phyloP scores from a whole-genome alignment of 2,329 filamentous ascomycete genomes.

The Grosmannia huntii region DNA sequence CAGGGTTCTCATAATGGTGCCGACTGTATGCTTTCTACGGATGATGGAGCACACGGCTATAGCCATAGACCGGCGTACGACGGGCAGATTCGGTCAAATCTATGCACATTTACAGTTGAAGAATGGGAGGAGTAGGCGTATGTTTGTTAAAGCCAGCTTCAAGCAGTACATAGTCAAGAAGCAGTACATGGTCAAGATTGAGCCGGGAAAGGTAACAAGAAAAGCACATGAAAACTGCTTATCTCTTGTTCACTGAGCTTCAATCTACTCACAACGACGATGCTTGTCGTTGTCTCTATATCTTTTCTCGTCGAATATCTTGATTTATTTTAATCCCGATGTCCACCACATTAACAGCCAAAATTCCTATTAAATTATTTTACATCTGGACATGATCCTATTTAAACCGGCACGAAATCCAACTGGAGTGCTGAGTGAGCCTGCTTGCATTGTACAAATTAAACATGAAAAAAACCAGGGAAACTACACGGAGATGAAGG shows the following conservation, averaged over 20 bases:
- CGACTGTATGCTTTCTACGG: constrained; percentile 27
- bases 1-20: constrained; percentile 35
- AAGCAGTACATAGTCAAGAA: constrained; percentile 27
- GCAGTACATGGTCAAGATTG: constrained; percentile 19
- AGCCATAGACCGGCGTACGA: constrained; percentile 24
- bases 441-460: no score
- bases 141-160: constrained; percentile 46
- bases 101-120: constrained; percentile 30
- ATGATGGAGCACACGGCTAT: constrained; percentile 26
- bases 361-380: no score
- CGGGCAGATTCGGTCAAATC: constrained; percentile 21
- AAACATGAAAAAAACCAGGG: no score
- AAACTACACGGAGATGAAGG: no score
- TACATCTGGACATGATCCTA: no score
- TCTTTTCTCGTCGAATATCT: no score
- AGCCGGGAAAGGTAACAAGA: neutral
- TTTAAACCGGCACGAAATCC: no score
- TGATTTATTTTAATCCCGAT: no score
- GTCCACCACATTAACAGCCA: no score
- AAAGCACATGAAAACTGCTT: neutral
- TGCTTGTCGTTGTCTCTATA: no score
- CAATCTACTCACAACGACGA: no score
- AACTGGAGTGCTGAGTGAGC: no score
- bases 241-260: neutral
- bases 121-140: constrained; percentile 40